phyloP scores from a whole-genome alignment of 164 flowering plant genomes.

The Nymphaea thermarum region DNA sequence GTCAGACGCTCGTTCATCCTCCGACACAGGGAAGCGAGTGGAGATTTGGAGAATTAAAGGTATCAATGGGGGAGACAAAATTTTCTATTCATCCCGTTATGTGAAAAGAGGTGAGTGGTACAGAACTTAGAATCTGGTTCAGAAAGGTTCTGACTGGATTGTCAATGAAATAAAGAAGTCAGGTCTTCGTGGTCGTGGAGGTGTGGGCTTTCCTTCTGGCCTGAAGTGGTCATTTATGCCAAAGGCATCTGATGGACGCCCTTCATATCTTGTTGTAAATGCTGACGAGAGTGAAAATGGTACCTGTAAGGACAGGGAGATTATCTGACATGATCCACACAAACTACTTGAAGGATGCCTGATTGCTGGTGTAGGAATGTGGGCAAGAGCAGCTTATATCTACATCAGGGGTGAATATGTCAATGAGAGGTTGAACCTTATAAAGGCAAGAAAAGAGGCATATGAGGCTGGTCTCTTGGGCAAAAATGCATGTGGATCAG shows the following conservation, averaged over 20 bases:
- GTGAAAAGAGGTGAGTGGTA: slow-evolving; percentile 79
- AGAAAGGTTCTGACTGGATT: slow-evolving; percentile 95
- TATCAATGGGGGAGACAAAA: too few species aligned
- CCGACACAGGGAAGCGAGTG: too few species aligned
- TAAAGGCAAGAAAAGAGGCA: slow-evolving; percentile 75
- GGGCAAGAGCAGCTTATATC: slow-evolving; percentile 85
- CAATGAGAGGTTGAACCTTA: slow-evolving; percentile 72
- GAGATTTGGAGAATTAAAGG: too few species aligned
- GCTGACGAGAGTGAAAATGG: slow-evolving; percentile 99
- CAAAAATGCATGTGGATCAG: slow-evolving; percentile 95
- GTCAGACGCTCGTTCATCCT: too few species aligned
- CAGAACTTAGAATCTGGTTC: slow-evolving; percentile 79
- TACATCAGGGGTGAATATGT: slow-evolving; percentile 96
- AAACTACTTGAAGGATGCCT: slow-evolving; percentile 85
- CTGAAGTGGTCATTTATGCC: slow-evolving; percentile 98
- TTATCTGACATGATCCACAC: slow-evolving; percentile 97
- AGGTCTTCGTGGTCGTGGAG: slow-evolving; percentile 97
- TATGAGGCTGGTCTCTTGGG: slow-evolving; percentile 82
- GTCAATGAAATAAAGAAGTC: slow-evolving; percentile 93
- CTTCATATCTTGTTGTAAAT: slow-evolving; percentile 93
- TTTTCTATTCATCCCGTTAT: too few species aligned
- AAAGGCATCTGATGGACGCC: slow-evolving; percentile 92
- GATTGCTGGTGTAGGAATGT: slow-evolving; percentile 96
- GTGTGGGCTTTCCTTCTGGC: slow-evolving; percentile 98
- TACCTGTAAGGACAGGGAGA: slow-evolving; percentile 92